These are phyloP conservation scores for Trypanosoma brucei DNA, from an alignment of 208 protist genomes.

Conservation along the genomic window DNA sequence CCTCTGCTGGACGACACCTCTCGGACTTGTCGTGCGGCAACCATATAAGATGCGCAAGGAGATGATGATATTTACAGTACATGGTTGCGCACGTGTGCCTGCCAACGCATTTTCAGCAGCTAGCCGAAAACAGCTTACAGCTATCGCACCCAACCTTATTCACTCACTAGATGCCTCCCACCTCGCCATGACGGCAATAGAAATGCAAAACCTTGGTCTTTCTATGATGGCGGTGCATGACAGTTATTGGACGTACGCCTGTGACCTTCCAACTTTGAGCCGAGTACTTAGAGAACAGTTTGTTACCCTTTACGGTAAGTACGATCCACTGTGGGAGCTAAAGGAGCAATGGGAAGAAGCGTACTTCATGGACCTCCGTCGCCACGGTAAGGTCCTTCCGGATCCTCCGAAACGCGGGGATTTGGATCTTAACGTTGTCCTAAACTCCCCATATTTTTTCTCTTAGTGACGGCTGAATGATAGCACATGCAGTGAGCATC, in stretches of 20 bases:
- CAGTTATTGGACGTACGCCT: slow-evolving; percentile 97
- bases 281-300: slow-evolving; percentile 94
- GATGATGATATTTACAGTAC: slow-evolving; percentile 71
- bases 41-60: slow-evolving; percentile 91
- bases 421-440: slow-evolving; percentile 81
- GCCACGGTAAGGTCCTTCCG: slow-evolving; percentile 77
- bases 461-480: slow-evolving; percentile 38
- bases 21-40: slow-evolving; percentile 96
- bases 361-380: slow-evolving; percentile 82
- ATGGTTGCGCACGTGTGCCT: slow-evolving; percentile 69
- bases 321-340: slow-evolving; percentile 89
- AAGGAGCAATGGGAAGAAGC: slow-evolving; percentile 91
- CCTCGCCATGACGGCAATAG: slow-evolving; percentile 95
- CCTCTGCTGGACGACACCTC: slow-evolving; percentile 94
- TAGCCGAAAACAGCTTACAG: slow-evolving; percentile 88
- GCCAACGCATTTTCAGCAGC: slow-evolving; percentile 69
- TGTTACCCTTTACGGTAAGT: slow-evolving; percentile 92
- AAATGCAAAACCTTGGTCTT: slow-evolving; percentile 84
- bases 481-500: neutral
- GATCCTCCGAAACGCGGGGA: slow-evolving; percentile 85
- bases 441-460: slow-evolving; percentile 91
- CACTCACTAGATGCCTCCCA: slow-evolving; percentile 98
- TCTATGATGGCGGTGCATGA: slow-evolving; percentile 98
- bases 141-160: slow-evolving; percentile 98
- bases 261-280: slow-evolving; percentile 90